Evolutionary conservation across 2,329 filamentous ascomycete genomes (phyloP), one percentile per base, ranked within the genome.

Genomic region (Colletotrichum sp.): DNA sequence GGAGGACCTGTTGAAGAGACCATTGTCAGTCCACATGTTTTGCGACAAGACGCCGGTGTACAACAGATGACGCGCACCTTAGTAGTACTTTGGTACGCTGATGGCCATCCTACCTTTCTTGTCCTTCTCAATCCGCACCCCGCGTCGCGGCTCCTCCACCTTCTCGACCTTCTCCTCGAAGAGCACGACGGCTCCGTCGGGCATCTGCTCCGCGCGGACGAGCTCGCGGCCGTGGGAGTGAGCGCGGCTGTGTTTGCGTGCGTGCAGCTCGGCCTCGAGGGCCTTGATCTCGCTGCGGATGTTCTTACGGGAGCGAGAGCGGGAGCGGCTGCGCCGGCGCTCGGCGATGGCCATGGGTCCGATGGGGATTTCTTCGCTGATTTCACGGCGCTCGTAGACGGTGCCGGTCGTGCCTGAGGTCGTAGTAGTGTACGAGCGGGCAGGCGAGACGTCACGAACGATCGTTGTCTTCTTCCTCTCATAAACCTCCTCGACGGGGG

Each of bases 41-140:
- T 66, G 21, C 34, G 49, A 52, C 63, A 57, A 24, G 62, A 44
- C 62, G 44, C 18, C 32, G 55, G 49, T 36, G 70, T 52, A 75
- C 75, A 72, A 64, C 63, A 80, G 81, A 80, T 52, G 44, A 52
- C 44, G 84, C 89, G 84, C 86, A 89, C 88, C 87, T 89, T 89
- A 90, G 85, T 92, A 90, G 85, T 92, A 90, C 87, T 93, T 92
- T 82, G 94, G 94, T 85, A 95, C 91, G 88, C 94, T 95, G 88
- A 96, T 93, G 89, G 93, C 92, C 92, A 97, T 93, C 94, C 93
- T 97, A 98, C 96, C 96, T 96, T 95, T 97, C 89, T 94, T 94
- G 87, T 98, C 95, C 89, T 94, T 95, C 87, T 95, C 94, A 81
- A 98, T 92, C 80, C 94, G 89, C 78, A 94, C 88, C 70, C 91